These are phyloP conservation scores for Pinus tabuliformis DNA, from an alignment of 75 land plant genomes.

Conservation along the genomic window DNA sequence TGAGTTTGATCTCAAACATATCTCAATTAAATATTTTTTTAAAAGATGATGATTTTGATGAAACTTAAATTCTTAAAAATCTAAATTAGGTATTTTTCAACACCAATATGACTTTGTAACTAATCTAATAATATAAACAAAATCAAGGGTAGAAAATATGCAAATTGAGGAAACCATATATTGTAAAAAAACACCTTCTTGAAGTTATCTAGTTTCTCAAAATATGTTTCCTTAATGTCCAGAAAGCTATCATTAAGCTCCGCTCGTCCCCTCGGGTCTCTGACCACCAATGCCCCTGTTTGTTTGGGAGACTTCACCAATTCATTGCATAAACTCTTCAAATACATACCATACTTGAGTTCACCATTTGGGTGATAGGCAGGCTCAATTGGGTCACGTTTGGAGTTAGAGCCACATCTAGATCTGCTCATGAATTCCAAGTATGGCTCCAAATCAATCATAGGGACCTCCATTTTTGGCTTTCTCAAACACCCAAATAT, in stretches of 20 bases:
- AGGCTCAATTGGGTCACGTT: constrained; percentile 5
- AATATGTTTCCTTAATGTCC: constrained; percentile 94
- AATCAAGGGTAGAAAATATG: neutral
- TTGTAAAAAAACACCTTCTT: constrained; percentile 23
- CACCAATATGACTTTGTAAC: neutral
- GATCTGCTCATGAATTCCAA: constrained; percentile 15
- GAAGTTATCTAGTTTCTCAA: constrained; percentile 49
- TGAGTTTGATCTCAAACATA: too few species aligned
- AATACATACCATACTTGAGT: neutral
- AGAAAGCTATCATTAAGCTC: constrained; percentile 85
- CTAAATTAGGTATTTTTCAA: too few species aligned
- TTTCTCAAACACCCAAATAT: too few species aligned
- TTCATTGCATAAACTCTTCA: constrained; percentile 41
- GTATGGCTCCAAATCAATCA: constrained; percentile 13
- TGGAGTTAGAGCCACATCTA: neutral
- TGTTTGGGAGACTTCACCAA: constrained; percentile 64
- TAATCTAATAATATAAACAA: neutral
- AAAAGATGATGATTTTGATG: too few species aligned
- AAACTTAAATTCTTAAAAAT: too few species aligned
- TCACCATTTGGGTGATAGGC: neutral
- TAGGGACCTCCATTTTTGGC: too few species aligned
- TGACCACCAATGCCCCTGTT: constrained; percentile 85
- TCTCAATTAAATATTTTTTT: too few species aligned
- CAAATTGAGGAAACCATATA: neutral
- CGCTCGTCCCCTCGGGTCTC: constrained; percentile 84